Evolutionary conservation across 768 basidiomycete genomes (phyloP).

Genomic region (Tulasnella sp.): DNA sequence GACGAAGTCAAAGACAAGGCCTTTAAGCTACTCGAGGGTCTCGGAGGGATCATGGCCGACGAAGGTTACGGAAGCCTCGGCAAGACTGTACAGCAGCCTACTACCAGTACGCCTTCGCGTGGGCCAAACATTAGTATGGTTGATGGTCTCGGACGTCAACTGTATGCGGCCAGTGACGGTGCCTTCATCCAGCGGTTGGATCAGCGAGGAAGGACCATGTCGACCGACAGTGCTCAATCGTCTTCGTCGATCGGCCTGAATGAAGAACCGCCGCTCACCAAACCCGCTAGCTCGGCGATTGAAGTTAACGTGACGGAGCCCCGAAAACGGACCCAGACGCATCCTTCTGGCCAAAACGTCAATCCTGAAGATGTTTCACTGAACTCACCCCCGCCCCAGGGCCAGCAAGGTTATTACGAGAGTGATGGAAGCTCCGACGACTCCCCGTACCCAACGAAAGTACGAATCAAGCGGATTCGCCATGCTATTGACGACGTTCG

Average conservation of each 20-base stretch:
- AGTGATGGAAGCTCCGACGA: neutral
- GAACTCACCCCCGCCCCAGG: neutral
- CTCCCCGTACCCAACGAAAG: neutral
- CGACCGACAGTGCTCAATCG: neutral
- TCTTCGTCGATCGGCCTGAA: neutral
- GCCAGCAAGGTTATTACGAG: neutral
- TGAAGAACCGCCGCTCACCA: neutral
- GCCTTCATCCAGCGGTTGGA: conserved; percentile 5
- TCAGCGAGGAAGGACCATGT: neutral
- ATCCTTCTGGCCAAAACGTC: neutral
- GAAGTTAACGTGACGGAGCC: neutral
- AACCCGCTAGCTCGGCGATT: neutral
- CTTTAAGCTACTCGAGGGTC: neutral
- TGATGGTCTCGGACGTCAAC: neutral
- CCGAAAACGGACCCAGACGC: neutral
- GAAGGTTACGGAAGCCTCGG: neutral
- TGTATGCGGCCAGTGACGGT: conserved; percentile 2
- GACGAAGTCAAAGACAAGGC: conserved; percentile 4
- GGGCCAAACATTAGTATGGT: conserved; percentile 9
- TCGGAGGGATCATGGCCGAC: neutral
- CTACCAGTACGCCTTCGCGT: neutral
- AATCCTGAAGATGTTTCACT: neutral
- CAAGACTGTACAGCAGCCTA: neutral
- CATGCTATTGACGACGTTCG: neutral
- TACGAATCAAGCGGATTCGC: neutral